phyloP scores from a whole-genome alignment of 2,329 filamentous ascomycete genomes.

The Penicillium sp. region DNA sequence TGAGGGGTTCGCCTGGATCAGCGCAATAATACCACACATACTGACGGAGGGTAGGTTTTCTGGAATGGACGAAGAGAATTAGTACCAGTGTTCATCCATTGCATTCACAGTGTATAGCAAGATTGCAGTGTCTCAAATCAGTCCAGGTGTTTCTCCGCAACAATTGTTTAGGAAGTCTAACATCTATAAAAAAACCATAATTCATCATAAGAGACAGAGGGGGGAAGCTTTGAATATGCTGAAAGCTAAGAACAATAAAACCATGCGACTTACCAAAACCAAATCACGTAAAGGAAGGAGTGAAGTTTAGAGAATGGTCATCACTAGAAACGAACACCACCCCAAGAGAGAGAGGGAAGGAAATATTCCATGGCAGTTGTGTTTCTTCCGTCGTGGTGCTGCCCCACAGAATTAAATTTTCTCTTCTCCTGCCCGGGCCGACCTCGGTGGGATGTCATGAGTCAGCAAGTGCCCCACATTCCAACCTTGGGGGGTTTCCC shows the following conservation, averaged over 20 bases:
- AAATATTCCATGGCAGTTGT: conserved; percentile 15
- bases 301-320: conserved; percentile 17
- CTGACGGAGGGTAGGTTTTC: conserved; percentile 23
- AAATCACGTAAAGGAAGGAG: conserved; percentile 8
- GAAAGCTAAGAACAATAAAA: neutral
- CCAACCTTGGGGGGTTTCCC: neutral
- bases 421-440: conserved; percentile 11
- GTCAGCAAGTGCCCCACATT: neutral
- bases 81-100: conserved; percentile 9
- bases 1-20: conserved; percentile 52
- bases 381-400: conserved; percentile 13
- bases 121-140: conserved; percentile 20
- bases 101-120: conserved; percentile 5
- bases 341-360: conserved; percentile 12
- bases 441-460: conserved; percentile 1
- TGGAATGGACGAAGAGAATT: conserved; percentile 11
- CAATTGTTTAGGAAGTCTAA: conserved; percentile 41
- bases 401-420: conserved; percentile 13
- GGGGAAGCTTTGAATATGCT: neutral
- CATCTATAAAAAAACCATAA: conserved; percentile 40
- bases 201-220: conserved; percentile 32
- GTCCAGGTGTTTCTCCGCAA: conserved; percentile 36
- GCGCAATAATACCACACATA: conserved; percentile 57
- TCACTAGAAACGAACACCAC: conserved; percentile 8
- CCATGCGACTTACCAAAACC: conserved; percentile 14